Evolutionary conservation across 1,139 yeast species (phyloP), one percentile per base, ranked within the genome.

Genomic region (Suhomyces coccinellae): DNA sequence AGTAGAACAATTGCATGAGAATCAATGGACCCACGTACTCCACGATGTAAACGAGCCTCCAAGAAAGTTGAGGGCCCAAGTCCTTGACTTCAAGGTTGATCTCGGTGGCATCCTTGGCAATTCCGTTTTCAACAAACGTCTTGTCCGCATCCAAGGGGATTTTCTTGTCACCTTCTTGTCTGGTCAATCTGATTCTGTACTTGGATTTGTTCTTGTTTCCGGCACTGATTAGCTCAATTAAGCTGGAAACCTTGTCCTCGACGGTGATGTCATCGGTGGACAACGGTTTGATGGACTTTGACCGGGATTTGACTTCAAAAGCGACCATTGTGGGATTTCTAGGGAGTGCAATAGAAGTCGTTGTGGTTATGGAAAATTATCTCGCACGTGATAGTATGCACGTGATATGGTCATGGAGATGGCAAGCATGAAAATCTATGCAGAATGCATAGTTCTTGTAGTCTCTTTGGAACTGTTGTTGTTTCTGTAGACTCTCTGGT

Each of bases 1-100:
- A 78, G 63, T 82, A 91, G 50, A 87, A 71, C 28, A 88, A 49
- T 2, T 90, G 80, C 65, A 91, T 97, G 57, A 91, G 76, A 39
- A 90, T 45, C 49, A 93, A 71, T 3, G 99, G 99, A 4, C 98
- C 98, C 16, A 87, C 60, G 64, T 93, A 93, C 68, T 93, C 99
- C 53, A 88, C 73, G 45, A 88, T 58, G 61, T 83, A 93, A 26
- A 93, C 98, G 6, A 91, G 79, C 66, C 87, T 79, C 97, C 98
- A 93, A 3, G 85, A 83, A 50, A 93, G 80, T 68, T 93, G 99
- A 1, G 95, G 95, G 16, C 98, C 99, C 52, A 93, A 75, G 59
- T 91, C 98, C 63, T 91, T 90, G 47, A 85, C 87, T 51, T 67
- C 79, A 17, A 77, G 67, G 10, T 64, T 61, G 36, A 75, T 69